These are phyloP conservation scores for Emericellopsis cladophorae DNA, from an alignment of 2,329 filamentous ascomycete genomes.

Conservation along the genomic window DNA sequence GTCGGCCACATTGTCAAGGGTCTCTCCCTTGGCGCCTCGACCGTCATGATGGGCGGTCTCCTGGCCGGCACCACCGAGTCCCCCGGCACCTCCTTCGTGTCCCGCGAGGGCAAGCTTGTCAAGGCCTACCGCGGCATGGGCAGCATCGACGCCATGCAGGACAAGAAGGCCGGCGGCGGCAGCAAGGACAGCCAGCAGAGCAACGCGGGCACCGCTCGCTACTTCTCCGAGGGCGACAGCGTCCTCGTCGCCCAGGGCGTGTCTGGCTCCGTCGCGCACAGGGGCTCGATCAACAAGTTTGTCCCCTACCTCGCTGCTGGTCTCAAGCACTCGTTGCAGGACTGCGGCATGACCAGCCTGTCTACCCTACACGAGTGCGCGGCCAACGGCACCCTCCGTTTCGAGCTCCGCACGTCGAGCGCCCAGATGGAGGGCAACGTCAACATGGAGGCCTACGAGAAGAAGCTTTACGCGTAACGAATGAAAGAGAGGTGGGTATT, in stretches of 20 bases:
- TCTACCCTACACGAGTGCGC: conserved; percentile 65
- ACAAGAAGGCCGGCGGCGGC: conserved; percentile 81
- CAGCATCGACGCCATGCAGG: conserved; percentile 97
- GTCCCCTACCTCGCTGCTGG: conserved; percentile 91
- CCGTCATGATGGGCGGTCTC: conserved; percentile 98
- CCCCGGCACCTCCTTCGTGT: conserved; percentile 92
- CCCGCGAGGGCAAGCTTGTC: conserved; percentile 91
- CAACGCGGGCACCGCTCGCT: conserved; percentile 92
- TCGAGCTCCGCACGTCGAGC: conserved; percentile 88
- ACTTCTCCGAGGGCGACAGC: conserved; percentile 95
- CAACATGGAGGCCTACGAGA: conserved; percentile 98
- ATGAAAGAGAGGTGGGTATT: neutral
- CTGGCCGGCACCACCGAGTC: conserved; percentile 96
- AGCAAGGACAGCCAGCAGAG: conserved; percentile 61
- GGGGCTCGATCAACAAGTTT: conserved; percentile 84
- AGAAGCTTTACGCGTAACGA: conserved; percentile 88
- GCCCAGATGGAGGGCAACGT: conserved; percentile 95
- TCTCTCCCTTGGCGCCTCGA: conserved; percentile 83
- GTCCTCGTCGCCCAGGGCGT: conserved; percentile 96
- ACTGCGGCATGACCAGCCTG: conserved; percentile 78
- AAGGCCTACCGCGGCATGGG: conserved; percentile 99
- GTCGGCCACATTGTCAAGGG: conserved; percentile 99
- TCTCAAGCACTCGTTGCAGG: conserved; percentile 94
- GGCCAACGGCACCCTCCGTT: conserved; percentile 62
- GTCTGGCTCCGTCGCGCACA: conserved; percentile 70